phyloP scores from a whole-genome alignment of 306 rosid species.

The Oxytropis ochrocephala region DNA sequence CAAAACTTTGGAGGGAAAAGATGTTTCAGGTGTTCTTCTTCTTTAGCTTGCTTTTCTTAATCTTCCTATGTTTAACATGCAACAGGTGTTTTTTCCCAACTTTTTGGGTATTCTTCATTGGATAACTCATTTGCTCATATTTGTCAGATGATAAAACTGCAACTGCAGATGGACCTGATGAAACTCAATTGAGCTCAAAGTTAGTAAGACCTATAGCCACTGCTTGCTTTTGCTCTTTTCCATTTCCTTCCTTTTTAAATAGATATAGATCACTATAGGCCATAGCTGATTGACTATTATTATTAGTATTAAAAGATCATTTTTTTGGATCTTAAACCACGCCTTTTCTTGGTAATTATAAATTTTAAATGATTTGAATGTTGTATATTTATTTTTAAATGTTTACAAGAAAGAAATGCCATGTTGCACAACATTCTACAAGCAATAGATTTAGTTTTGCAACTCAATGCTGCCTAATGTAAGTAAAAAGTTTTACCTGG shows the following conservation, averaged over 20 bases:
- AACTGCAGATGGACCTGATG: constrained; percentile 22
- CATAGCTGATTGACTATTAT: background rate
- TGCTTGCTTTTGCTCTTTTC: background rate
- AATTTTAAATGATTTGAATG: background rate
- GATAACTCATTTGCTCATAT: constrained; percentile 8
- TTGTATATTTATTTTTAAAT: background rate
- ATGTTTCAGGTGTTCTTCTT: constrained; percentile 44
- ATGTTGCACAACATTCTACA: background rate
- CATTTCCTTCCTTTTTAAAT: background rate
- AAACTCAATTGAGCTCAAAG: constrained; percentile 43
- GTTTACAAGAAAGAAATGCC: background rate
- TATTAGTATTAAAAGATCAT: background rate
- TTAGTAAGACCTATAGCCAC: constrained; percentile 25
- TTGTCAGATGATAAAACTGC: constrained; percentile 33
- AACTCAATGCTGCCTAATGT: background rate
- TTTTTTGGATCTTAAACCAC: background rate
- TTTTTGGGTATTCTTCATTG: background rate
- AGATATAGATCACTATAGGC: background rate
- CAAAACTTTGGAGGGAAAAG: constrained; percentile 47
- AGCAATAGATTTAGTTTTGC: constrained; percentile 1
- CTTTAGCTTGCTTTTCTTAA: background rate
- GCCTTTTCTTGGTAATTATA: background rate
- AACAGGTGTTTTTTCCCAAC: background rate
- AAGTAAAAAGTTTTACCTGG: background rate
- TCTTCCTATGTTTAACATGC: background rate